Evolutionary conservation across 768 basidiomycete species (phyloP), one percentile per base, ranked within the genome.

Genomic region (Tricholoma hemisulphureum): DNA sequence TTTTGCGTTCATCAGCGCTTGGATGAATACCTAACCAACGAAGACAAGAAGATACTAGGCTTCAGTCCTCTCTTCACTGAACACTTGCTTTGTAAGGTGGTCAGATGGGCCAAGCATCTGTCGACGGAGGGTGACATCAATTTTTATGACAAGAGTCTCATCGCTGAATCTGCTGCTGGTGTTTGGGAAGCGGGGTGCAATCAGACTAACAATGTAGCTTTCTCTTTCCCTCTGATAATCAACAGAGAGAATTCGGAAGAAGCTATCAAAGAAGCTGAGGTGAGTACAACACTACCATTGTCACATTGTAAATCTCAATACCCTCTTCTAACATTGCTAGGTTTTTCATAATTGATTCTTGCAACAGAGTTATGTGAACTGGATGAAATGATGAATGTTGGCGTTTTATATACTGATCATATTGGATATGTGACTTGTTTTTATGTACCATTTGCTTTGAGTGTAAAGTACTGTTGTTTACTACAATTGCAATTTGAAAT

Each of bases 61-160:
- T 66, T 64, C 51, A 55, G 59, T 6, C 50, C 53, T 14, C 59
- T 66, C 10, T 66, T 66, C 32, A 54, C 62, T 1, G 65, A 66
- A 49, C 65, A 66, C 45, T 26, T 58, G 1, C 63, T 66, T 5
- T 64, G 65, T 52, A 66, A 66, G 29, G 56, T 66, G n/a, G 51
- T 57, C 11, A 58, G 65, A 10, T 66, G 62, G 63, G 28, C 48
- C 11, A 16, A 16, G 31, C 48, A 41, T 41, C 1, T 21, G 20
- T 35, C 14, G 11, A 35, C 34, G 14, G 34, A 35, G 34, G 34
- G 34, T 35, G 34, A 35, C 34, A 35, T 35, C 34, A 35, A 39
- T 39, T 39, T 39, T 39, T 39, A 39, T n/a, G 20, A 39, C 37
- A 39, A 39, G 20, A n/a, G 18, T 18, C 37, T 39, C 20, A 39